Percentiles rank a stretch among this genome's conserved stretches.
Conservation (phyloP, 2,329 filamentous ascomycete species). For the Pyrenochaeta sp. region DNA sequence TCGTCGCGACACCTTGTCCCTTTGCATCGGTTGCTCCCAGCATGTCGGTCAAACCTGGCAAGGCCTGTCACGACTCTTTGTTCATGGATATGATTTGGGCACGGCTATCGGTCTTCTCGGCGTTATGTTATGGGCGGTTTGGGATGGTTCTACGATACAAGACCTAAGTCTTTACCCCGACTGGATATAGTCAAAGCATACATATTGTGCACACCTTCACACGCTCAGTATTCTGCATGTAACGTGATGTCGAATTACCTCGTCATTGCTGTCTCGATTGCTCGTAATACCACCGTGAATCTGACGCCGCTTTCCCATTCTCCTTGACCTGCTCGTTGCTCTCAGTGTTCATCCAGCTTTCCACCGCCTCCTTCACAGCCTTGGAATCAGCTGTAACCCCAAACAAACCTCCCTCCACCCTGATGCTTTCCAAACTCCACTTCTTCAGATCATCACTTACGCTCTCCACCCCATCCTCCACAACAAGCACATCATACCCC, state of each 20-base stretch:
- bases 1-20: constrained; percentile 19
- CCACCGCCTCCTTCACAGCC: constrained; percentile 34
- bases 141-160: constrained; percentile 35
- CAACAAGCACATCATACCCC: constrained; percentile 62
- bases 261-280: neutral
- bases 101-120: constrained; percentile 41
- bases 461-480: constrained; percentile 58
- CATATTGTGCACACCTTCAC: constrained; percentile 14
- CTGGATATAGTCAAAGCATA: constrained; percentile 42
- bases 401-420: constrained; percentile 40
- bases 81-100: constrained; percentile 38
- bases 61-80: constrained; percentile 29
- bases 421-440: constrained; percentile 39
- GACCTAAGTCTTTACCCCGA: constrained; percentile 24
- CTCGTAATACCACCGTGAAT: constrained; percentile 3
- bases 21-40: constrained; percentile 14
- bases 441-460: constrained; percentile 38
- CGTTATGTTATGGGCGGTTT: constrained; percentile 39
- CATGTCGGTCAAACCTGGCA: constrained; percentile 22
- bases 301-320: neutral
- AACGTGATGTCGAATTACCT: neutral
- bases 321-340: neutral
- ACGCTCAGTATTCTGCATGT: neutral
- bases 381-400: constrained; percentile 30
- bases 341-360: constrained; percentile 24